Base-by-base conservation (phyloP, 768 basidiomycete genomes). In the Dacryopinax primogenitus region DNA sequence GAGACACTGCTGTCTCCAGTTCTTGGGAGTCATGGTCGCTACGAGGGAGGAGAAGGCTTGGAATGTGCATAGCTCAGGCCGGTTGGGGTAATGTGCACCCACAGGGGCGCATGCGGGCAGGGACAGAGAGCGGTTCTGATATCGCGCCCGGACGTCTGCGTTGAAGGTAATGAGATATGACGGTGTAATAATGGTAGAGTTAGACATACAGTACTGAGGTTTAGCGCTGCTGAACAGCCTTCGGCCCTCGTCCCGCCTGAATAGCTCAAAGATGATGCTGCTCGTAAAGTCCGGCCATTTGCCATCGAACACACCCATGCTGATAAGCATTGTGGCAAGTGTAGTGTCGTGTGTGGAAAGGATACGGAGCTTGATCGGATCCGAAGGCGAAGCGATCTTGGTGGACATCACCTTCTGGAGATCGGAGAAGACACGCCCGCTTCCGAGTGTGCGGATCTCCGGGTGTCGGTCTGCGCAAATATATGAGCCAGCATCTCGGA, bases 271-370 rank as follows among this genome's bases (percentile, higher is more conserved):
- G 0, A 85, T 85, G 34, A 90, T 78, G 0, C 84, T 82, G 1
- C 86, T 84, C 0, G 87, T 86, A 74, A 89, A 89, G 1, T 86
- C 81, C 6, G 86, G 86, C 87, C 88, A 89, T 69, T 86, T 84
- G 65, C 12, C 81, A 67, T 90, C 86, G 72, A 83, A 89, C 2
- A 84, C 85, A 67, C 88, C 87, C 1, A 90, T 77, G 2, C 87
- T 86, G 28, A 77, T 76, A 45, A 80, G 80, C 34, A 89, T 69
- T 0, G 79, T 86, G 0, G 86, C 87, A 28, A 90, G 73, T 1
- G 83, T 81, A 2, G 87, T 86, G 71, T 90, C 88, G 68, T 74
- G 73, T 36, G 69, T 72, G 16, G 69, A 70, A 30, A 72, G 69
- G 26, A 90, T 80, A 3, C 87, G 80, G 33, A 90, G 76, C 71